Evolutionary conservation across 73 alveolate genomes (phyloP).

Genomic region (Paramecium biaurelia): DNA sequence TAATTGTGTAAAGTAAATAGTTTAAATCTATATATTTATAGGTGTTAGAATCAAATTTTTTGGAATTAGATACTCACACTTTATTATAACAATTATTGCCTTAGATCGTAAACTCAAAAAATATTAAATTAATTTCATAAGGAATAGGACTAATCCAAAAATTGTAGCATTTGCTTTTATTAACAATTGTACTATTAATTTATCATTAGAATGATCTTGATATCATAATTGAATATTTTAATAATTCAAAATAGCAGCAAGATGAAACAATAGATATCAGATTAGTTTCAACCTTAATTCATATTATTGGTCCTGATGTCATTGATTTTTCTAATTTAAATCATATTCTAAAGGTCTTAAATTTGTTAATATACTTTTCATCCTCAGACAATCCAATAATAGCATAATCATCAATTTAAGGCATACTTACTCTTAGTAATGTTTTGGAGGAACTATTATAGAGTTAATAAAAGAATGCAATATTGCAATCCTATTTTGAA

Average conservation of each 20-base stretch:
- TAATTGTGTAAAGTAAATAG: not conserved
- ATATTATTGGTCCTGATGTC: not conserved
- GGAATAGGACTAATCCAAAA: not conserved
- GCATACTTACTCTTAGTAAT: not conserved
- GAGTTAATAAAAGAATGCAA: not conserved
- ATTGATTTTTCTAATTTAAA: not conserved
- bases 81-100: not conserved
- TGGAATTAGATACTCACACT: not conserved
- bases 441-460: not conserved
- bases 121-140: not conserved
- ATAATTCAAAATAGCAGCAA: not conserved
- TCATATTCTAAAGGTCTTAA: not conserved
- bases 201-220: conserved; percentile 27
- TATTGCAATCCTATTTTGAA: not conserved
- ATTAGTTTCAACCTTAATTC: conserved; percentile 13
- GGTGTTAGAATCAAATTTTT: not conserved
- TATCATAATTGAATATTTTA: not conserved
- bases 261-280: conserved; percentile 11
- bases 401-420: not conserved
- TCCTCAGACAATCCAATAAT: not conserved
- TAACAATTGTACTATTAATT: not conserved
- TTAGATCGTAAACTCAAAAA: not conserved
- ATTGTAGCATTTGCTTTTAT: not conserved
- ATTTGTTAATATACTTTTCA: conserved; percentile 1
- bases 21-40: not conserved